phyloP scores from a whole-genome alignment of 805 yeast genomes.

The Deakozyma indianensis region DNA sequence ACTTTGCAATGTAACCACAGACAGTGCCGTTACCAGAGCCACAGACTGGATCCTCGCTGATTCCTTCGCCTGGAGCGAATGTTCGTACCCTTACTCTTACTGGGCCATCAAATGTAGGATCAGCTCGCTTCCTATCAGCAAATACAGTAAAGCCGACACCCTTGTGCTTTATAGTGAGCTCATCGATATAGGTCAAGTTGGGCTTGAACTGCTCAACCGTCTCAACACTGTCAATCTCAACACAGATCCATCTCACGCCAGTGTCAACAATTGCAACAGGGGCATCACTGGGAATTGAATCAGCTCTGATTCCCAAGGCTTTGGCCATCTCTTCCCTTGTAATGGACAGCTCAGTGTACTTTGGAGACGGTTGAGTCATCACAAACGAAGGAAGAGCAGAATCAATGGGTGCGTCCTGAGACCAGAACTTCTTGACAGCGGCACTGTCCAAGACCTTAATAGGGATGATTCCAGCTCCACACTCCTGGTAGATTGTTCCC shows the following conservation, averaged over 20 bases:
- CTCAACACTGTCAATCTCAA: neutral
- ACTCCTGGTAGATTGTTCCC: conserved; percentile 8
- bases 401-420: conserved; percentile 2
- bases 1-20: conserved; percentile 6
- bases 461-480: conserved; percentile 8
- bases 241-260: conserved; percentile 9
- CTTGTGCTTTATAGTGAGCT: conserved; percentile 1
- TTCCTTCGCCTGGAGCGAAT: conserved; percentile 6
- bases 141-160: conserved; percentile 6
- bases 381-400: neutral
- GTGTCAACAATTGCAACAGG: conserved; percentile 3
- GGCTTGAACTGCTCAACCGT: conserved; percentile 5
- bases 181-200: conserved; percentile 1
- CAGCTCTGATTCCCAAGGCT: neutral
- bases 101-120: conserved; percentile 3
- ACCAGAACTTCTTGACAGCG: conserved; percentile 17
- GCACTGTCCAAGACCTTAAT: conserved; percentile 26
- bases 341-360: neutral
- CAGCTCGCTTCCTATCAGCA: conserved; percentile 2
- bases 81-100: conserved; percentile 6
- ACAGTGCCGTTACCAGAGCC: conserved; percentile 14
- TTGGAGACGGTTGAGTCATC: conserved; percentile 1
- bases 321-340: neutral
- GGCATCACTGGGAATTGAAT: neutral
- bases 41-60: conserved; percentile 4